A percentile compares a stretch with the other conserved stretches of the same genome.
Evolutionary conservation across 1,284 basidiomycete genomes (phyloP).

Genomic region (Rhodotorula sp.): DNA sequence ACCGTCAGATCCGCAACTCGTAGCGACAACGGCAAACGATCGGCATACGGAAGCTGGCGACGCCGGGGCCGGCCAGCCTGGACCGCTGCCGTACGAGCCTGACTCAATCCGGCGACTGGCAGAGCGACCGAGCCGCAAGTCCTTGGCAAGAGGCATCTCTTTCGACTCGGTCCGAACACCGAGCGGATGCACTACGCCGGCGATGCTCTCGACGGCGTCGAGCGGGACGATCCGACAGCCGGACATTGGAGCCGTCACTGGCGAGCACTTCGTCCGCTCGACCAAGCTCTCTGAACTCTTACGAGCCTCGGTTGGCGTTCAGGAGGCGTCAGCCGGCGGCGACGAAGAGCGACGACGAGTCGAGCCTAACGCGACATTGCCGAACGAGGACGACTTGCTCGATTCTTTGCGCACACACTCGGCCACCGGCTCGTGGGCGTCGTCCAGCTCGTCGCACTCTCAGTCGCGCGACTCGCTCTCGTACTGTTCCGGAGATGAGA

Average conservation of each 20-base stretch:
- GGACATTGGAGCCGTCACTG: neutral
- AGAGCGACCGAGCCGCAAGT: neutral
- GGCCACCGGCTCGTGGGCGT: neutral
- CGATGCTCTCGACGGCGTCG: conserved; percentile 5
- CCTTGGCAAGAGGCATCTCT: neutral
- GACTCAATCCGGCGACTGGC: neutral
- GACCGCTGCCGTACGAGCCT: neutral
- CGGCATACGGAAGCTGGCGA: too few species aligned
- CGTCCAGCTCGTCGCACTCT: conserved; percentile 13
- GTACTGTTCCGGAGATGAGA: conserved; percentile 10
- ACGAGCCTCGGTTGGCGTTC: too few species aligned
- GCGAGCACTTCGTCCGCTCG: neutral
- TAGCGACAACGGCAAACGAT: too few species aligned
- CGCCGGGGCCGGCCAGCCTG: neutral
- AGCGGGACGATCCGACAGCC: neutral
- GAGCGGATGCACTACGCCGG: conserved; percentile 9
- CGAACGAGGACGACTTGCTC: neutral
- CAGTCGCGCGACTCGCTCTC: conserved; percentile 13
- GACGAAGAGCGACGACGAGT: too few species aligned
- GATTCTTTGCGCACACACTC: neutral
- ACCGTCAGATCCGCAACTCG: conserved; percentile 3
- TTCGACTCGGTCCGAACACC: neutral
- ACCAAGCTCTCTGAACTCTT: conserved; percentile 3
- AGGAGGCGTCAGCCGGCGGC: too few species aligned
- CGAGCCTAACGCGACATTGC: too few species aligned